Evolutionary conservation across 164 flowering plant genomes (phyloP), one percentile per base, ranked within the genome.

Genomic region (Vitis riparia): DNA sequence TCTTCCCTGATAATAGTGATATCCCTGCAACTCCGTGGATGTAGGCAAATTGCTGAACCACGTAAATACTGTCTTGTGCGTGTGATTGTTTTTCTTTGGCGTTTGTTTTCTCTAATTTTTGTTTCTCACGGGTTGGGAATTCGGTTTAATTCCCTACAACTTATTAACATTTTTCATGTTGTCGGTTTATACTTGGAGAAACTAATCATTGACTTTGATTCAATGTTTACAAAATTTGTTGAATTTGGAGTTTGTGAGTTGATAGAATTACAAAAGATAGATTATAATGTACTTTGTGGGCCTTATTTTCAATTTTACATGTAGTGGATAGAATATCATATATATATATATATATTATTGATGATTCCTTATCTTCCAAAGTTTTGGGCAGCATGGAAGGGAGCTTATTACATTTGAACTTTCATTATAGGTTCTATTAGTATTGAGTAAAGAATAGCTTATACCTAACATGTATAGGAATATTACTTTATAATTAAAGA

Each of bases 281-380:
- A 1, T 50, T 27, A 51, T 23, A 1, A 37, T 61, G 30, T 66
- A 32, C 4, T 32, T 48, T 27, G 9, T 14, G 27, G 13, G 9
- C 14, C 30, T 29, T 11, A 64, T 32, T 66, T 68, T 8, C 17
- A 16, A 23, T 49, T 32, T 53, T 44, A 17, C 23, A n/a, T 68
- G 29, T 58, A 55, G 64, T 30, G 69, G 56, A 60, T 81, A 80
- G 80, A 70, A 74, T 72, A 66, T 86, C 86, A n/a, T n/a, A n/a
- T n/a, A n/a, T n/a, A 23, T 23, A 23, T 23, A 23, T 23, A 23
- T 23, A 23, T 23, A 23, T 23, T 23, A 94, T 97, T 91, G 95
- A 92, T 80, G 80, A 89, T 87, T 94, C 75, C 97, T 94, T 94
- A 95, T 92, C 87, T 94, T 94, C 97, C 98, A 96, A 98, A 96